Base-by-base conservation (phyloP, 1,139 yeast genomes). In the Debaryomyces coudertii region DNA sequence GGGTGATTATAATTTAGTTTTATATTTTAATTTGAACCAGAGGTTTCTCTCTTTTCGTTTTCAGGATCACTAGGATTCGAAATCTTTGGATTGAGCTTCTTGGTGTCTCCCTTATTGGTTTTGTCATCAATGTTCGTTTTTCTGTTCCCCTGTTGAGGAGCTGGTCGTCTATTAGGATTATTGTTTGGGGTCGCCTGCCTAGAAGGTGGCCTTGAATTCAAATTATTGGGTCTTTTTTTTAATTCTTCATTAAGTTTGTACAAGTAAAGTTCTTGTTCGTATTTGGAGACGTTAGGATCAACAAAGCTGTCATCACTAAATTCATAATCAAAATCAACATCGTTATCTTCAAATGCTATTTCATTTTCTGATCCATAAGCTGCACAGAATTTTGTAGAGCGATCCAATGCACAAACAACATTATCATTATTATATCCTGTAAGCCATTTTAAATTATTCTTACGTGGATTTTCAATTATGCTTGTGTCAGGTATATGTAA, bases 401-500 rank as follows among this genome's bases (percentile, higher is more conserved):
- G 55, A 11, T 55, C 47, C 40, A 69, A 45, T 1, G 73, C 74
- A 57, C 75, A 70, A 1, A 53, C 54, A 5, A 69, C 58, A 45
- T 65, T 67, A 43, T 68, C 69, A 42, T 68, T 60, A 36, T 60
- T 65, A 50, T 45, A 63, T 1, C 71, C 71, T 7, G 47, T 34
- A 6, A 43, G 39, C 27, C 38, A 20, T 22, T 27, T 29, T 23
- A 30, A 24, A 7, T 43, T 30, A 37, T 42, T 38, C 22, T 27
- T 31, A n/a, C 45, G 40, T 9, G 42, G 43, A 12, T 49, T 41
- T 5, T 33, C 36, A 23, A 44, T 35, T 7, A 44, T 35, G 14
- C 31, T 42, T 7, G 45, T 46, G 27, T 47, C 47, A 2, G 50
- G 44, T 27, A 38, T 38, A 23, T 48, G 44, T 25, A 53, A 47